phyloP scores from a whole-genome alignment of 2,329 filamentous ascomycete species.

The Pseudogymnoascus sp. region DNA sequence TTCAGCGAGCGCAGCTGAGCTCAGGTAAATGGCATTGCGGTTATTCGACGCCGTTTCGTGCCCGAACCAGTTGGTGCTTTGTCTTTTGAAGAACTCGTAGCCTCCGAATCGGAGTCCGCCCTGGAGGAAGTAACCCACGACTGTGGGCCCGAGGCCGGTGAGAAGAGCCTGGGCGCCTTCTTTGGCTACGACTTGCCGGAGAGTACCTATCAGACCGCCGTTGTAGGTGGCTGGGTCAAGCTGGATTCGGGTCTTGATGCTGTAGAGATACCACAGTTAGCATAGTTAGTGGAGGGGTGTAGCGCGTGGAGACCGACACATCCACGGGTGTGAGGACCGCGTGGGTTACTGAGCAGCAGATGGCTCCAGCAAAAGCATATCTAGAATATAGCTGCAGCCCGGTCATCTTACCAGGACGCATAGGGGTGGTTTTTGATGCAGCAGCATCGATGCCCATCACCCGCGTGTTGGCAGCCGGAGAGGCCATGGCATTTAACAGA shows the following conservation, averaged over 20 bases:
- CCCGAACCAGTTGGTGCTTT: slow-evolving; percentile 72
- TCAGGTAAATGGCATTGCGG: slow-evolving; percentile 74
- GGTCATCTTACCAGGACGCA: slow-evolving; percentile 39
- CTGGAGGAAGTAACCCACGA: slow-evolving; percentile 88
- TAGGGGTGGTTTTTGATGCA: slow-evolving; percentile 11
- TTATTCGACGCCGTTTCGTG: slow-evolving; percentile 70
- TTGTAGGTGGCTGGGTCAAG: slow-evolving; percentile 86
- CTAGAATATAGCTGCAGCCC: slow-evolving; percentile 77
- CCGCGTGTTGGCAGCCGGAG: not conserved
- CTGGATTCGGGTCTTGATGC: slow-evolving; percentile 94
- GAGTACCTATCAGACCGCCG: slow-evolving; percentile 75
- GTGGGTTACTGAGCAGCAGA: slow-evolving; percentile 98
- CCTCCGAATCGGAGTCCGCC: slow-evolving; percentile 90
- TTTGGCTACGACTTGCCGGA: slow-evolving; percentile 74
- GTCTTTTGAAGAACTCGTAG: slow-evolving; percentile 95
- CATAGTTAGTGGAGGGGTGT: not conserved
- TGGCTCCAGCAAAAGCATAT: slow-evolving; percentile 93
- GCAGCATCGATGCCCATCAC: not conserved
- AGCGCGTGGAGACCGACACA: slow-evolving; percentile 67
- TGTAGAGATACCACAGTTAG: slow-evolving; percentile 33
- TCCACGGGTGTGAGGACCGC: slow-evolving; percentile 94
- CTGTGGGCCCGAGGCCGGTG: slow-evolving; percentile 78
- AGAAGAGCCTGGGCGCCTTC: slow-evolving; percentile 81
- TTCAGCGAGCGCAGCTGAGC: slow-evolving; percentile 55
- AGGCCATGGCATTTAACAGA: not conserved